Evolutionary conservation across 768 basidiomycete species (phyloP), one percentile per base, ranked within the genome.

Genomic region (Lactifluus volemus): DNA sequence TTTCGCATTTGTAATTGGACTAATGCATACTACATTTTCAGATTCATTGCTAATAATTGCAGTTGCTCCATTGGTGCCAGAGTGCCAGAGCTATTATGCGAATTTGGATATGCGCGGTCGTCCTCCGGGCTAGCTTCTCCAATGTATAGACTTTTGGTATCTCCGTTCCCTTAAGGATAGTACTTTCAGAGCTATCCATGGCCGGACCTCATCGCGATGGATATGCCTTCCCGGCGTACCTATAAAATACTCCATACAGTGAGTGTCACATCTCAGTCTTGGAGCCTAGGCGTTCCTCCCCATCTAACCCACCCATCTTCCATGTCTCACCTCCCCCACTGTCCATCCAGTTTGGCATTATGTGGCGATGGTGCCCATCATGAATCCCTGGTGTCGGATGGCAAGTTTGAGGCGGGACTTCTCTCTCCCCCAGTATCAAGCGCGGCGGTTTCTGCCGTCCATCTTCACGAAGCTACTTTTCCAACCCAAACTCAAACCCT

Each of bases 171-270:
- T 47, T 48, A 38, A 55, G 56, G 45, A 25, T 47, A 30, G 30
- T 17, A 56, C 19, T 34, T 47, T 53, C 52, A 48, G 57, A 29
- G 36, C 21, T 49, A 53, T 62, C 21, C 44, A 34, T 49, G 36
- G 19, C 38, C 19, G 14, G 38, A 58, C 38, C 29, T 25, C 39
- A 39, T 25, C 25, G 2, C 25, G 2, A 25, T 25, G 49, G 55
- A 19, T 4, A 36, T 39, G 9, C 52, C 21, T 32, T 51, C 52
- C 32, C 41, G 21, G 45, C 45, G 50, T 25, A 30, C 61, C 52
- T 58, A 63, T 63, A 63, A 60, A 61, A 63, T 58, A 47, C 47
- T 36, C 17, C 8, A 5, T 19, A 36, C 61, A 45, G n/a, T 36
- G 52, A 58, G 47, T 49, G 48, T 10, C 17, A 25, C 25, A 19